Evolutionary conservation across 2,329 filamentous ascomycete species (phyloP), one percentile per base, ranked within the genome.

Genomic region (Eurotiales sp.): DNA sequence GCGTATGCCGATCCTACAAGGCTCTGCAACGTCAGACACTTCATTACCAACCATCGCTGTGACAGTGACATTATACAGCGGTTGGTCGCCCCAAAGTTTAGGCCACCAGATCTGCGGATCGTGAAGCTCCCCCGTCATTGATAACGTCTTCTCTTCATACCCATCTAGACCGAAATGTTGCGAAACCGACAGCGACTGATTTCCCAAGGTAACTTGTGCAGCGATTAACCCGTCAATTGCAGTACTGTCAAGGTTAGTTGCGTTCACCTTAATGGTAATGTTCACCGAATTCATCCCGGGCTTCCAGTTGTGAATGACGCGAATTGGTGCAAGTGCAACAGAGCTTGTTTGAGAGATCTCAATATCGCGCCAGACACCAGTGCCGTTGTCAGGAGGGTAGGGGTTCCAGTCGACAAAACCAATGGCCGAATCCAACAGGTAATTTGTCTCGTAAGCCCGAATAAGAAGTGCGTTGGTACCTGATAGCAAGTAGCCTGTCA

Each of bases 331-430:
- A 45, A 70, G 58, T 2, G 69, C 64, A 1, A 82, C 72, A 0
- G 77, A 61, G 0, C 82, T 81, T 0, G 78, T 83, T 61, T 79
- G 74, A 45, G 75, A 78, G 37, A 85, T 49, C 29, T 75, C 73
- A 1, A 85, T 69, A 37, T 84, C 70, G 4, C 83, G 72, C 83
- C 83, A 86, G 8, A 86, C 69, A 0, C 82, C 82, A 0, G 81
- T 83, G 2, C 82, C 82, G 42, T 84, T 84, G 60, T 85, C 82
- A 0, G 79, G 75, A 0, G 82, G 80, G 49, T 78, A 77, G 0
- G 80, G 80, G 50, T 84, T 84, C 81, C 82, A 84, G 58, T 84
- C 81, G 0, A 81, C 76, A 50, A 82, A 85, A 0, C 80, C 80
- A 8, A 83, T 65, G 0, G 77, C 81, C 47, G 85, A 76, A 54